Base-by-base conservation (phyloP, 2,329 filamentous ascomycete genomes). In the Onygenales sp. region DNA sequence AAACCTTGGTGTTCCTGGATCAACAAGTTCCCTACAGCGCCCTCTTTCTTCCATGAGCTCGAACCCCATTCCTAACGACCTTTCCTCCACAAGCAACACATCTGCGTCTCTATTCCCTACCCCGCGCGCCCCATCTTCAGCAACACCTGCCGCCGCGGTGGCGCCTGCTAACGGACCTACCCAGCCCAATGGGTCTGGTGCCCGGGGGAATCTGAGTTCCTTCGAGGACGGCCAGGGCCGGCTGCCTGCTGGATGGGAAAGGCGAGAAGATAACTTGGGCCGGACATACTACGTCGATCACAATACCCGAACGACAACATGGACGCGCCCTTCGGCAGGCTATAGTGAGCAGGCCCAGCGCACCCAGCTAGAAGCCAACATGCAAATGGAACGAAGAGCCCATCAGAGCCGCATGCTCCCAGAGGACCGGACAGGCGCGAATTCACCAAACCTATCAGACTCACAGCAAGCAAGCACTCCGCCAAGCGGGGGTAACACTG, bases 261-360 rank as follows among this genome's bases (percentile, higher is more conserved):
- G 93, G 53, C 83, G 93, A 54, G 92, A 97, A 70, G 93, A 98
- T 68, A 93, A 96, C 62, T 72, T 97, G 43, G 92, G 93, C 51
- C 82, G 93, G 64, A 97, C 92, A 21, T 98, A 98, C 68, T 98
- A 97, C 68, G 93, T 98, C 51, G 93, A 98, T 66, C 93, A 97
- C 69, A 97, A 97, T 69, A 95, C 91, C 6, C 81, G 93, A 63
- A 92, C 93, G 53, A 98, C 93, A 0, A 97, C 92, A 62, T 98
- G 93, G 93, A 92, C 88, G 62, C 80, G 93, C 55, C 93, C 93
- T 7, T 87, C 89, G n/a, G 79, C 80, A 41, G 84, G 84, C 56
- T 86, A 85, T 63, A 91, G 85, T 56, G 84, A 86, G 45, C 83
- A 83, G 48, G 85, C 91, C 57, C 83, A 87, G 62, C 82, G 90